Evolutionary conservation across 192 early-diverging fungal species (phyloP).

Genomic region (Umbelopsis isabellina): DNA sequence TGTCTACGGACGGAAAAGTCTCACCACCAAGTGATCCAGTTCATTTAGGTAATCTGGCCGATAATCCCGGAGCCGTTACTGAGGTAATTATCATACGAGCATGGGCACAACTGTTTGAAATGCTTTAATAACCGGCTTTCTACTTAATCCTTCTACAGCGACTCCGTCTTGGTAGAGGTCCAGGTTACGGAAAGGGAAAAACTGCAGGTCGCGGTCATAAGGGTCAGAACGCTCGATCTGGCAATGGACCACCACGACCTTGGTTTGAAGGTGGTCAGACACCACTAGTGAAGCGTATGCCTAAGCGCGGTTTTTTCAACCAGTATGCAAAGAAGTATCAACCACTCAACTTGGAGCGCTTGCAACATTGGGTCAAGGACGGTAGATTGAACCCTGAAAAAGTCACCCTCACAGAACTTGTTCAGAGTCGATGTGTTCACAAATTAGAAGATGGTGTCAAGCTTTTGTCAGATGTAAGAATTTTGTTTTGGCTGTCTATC

Average conservation of each 20-base stretch:
- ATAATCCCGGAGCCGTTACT: constrained; percentile 42
- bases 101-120: neutral
- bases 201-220: constrained; percentile 92
- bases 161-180: constrained; percentile 77
- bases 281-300: constrained; percentile 77
- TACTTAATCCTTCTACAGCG: constrained; percentile 36
- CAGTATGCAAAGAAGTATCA: constrained; percentile 64
- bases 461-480: constrained; percentile 67
- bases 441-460: constrained; percentile 87
- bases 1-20: constrained; percentile 15
- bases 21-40: constrained; percentile 26
- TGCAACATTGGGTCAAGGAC: constrained; percentile 90
- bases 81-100: constrained; percentile 25
- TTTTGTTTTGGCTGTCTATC: neutral
- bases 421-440: constrained; percentile 67
- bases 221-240: constrained; percentile 83
- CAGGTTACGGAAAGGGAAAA: constrained; percentile 86
- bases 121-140: neutral
- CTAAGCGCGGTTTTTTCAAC: constrained; percentile 86
- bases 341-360: constrained; percentile 79
- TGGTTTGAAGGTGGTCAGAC: constrained; percentile 96
- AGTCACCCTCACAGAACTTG: constrained; percentile 82
- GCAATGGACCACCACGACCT: constrained; percentile 75
- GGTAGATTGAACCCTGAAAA: constrained; percentile 82
- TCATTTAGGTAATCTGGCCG: constrained; percentile 36